A percentile compares a stretch with the other conserved stretches of the same genome.
Conservation (phyloP, 2,329 filamentous ascomycete genomes). For the Colletotrichum acutatum region DNA sequence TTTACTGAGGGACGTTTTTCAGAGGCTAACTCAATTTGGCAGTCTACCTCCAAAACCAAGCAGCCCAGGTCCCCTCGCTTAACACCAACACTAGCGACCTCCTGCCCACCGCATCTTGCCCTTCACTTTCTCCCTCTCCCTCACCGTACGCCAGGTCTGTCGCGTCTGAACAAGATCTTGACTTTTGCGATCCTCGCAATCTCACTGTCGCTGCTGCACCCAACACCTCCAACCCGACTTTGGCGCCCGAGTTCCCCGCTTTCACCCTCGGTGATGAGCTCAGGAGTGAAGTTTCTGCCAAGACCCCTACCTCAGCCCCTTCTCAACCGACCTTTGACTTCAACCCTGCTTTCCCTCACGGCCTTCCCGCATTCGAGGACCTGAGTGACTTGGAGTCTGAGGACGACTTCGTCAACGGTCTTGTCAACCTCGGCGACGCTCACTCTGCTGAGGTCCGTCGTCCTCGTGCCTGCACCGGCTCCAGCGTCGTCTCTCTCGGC, state of each 20-base stretch:
- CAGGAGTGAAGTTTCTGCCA: conserved; percentile 61
- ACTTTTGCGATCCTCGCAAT: conserved; percentile 93
- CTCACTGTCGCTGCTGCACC: conserved; percentile 73
- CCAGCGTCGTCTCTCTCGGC: conserved; percentile 73
- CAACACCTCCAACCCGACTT: conserved; percentile 59
- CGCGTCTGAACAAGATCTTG: conserved; percentile 76
- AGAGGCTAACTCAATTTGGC: conserved; percentile 50
- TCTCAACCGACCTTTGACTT: conserved; percentile 62
- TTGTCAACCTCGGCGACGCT: conserved; percentile 38
- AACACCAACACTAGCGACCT: conserved; percentile 74
- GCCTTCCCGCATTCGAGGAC: conserved; percentile 82
- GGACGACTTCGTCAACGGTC: conserved; percentile 38
- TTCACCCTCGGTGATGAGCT: conserved; percentile 73
- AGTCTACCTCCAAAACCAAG: conserved; percentile 63
- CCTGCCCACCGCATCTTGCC: conserved; percentile 80
- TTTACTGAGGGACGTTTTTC: conserved; percentile 3
- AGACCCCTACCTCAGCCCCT: conserved; percentile 55
- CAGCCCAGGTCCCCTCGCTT: conserved; percentile 67
- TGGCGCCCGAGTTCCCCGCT: conserved; percentile 71
- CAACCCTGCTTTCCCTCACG: conserved; percentile 60
- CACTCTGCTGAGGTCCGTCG: conserved; percentile 73
- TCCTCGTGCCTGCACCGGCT: conserved; percentile 75
- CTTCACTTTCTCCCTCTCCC: conserved; percentile 88
- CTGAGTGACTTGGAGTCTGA: conserved; percentile 86
- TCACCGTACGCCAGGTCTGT: conserved; percentile 79